Percentiles rank a stretch among this genome's conserved stretches.
These are phyloP conservation scores for Penicillium sp. DNA, from an alignment of 2,329 filamentous ascomycete species.

Conservation along the genomic window DNA sequence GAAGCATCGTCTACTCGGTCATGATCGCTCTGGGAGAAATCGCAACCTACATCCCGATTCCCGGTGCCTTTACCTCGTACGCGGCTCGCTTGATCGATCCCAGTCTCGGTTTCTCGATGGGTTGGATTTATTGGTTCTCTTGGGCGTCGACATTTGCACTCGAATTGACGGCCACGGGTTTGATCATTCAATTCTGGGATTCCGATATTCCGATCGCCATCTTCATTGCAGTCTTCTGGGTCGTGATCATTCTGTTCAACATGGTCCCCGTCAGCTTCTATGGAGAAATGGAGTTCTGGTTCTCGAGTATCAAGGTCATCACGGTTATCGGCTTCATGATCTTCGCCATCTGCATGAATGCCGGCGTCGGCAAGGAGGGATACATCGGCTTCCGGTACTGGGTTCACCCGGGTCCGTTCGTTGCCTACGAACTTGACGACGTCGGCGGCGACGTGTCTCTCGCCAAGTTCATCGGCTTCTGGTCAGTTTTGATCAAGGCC, in stretches of 20 bases:
- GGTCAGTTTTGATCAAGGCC: conserved; percentile 46
- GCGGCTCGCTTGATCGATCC: conserved; percentile 71
- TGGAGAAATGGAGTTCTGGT: conserved; percentile 76
- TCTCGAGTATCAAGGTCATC: conserved; percentile 72
- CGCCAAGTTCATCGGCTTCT: conserved; percentile 65
- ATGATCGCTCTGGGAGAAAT: conserved; percentile 68
- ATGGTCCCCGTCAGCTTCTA: conserved; percentile 70
- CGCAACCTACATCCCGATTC: conserved; percentile 72
- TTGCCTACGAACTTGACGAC: conserved; percentile 51
- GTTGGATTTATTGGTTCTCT: conserved; percentile 80
- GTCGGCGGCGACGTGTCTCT: conserved; percentile 55
- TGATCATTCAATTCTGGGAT: conserved; percentile 76
- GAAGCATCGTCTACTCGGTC: conserved; percentile 69
- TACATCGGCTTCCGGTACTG: conserved; percentile 74
- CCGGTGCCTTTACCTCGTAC: conserved; percentile 73
- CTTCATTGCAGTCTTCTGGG: conserved; percentile 71
- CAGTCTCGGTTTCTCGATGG: conserved; percentile 71
- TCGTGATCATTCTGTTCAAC: conserved; percentile 66
- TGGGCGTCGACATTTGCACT: conserved; percentile 72
- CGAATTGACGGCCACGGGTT: conserved; percentile 67
- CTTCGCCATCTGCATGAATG: conserved; percentile 72
- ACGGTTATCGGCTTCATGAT: conserved; percentile 74
- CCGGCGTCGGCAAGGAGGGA: conserved; percentile 66
- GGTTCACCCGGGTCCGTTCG: conserved; percentile 66
- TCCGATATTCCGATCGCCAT: conserved; percentile 61